Base-by-base conservation (phyloP, 2,329 filamentous ascomycete species). In the Pseudogymnoascus destructans region DNA sequence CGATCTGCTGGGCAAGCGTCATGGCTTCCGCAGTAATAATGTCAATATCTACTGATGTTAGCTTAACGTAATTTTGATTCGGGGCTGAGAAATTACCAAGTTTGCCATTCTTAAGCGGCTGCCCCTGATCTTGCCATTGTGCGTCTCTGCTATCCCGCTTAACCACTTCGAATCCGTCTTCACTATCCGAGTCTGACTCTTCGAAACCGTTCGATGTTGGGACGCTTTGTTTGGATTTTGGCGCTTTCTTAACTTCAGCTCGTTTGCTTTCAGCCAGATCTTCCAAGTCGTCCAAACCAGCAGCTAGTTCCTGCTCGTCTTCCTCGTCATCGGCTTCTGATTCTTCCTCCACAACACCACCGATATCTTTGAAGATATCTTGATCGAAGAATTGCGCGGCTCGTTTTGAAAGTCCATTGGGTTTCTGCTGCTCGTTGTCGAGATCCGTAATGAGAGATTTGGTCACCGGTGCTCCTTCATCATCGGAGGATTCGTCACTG, bases 21-120 rank as follows among this genome's bases (percentile, higher is more conserved):
- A 98, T 98, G 63, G 95, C 93, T 76, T 98, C 93, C 4, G 90
- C 93, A n/a, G 93, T 98, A 68, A 97, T 95, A 67, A 98, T 97
- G 70, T 97, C 90, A 72, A 98, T 95, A 69, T 96, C 91, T 79
- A 72, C 70, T 25, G 25, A 21, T 58, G 59, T 69, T 60, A 68
- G 65, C 35, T 52, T 49, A 4, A 30, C 32, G 1, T 3, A 52
- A 19, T 19, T 52, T 17, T 52, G 15, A 30, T 52, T 13, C 25
- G 3, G 25, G 25, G n/a, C 10, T 30, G 46, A 9, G 25, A 17
- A 19, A 30, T 75, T 75, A 83, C 81, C 78, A 38, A 78, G 73
- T 66, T 78, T 80, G 59, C 84, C 85, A 65, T 87, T 80, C 58
- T 81, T 77, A 62, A 75, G 78, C 57, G 79, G 78, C 61, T 80